phyloP scores from a whole-genome alignment of 1,284 basidiomycete species.

The Lentinula novae-zelandiae region DNA sequence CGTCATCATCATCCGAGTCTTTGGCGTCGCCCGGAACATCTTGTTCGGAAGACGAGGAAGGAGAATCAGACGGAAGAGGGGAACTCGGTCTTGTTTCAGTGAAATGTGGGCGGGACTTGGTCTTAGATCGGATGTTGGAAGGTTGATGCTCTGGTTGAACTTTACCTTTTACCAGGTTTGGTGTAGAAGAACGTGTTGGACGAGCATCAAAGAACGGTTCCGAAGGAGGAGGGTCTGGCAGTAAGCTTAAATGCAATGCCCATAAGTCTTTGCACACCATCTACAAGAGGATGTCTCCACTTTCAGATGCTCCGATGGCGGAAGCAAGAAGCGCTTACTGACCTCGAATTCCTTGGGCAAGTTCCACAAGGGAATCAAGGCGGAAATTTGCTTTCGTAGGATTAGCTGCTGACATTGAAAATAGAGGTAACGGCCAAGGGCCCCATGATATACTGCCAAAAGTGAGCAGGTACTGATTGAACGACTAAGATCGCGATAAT shows the following conservation, averaged over 20 bases:
- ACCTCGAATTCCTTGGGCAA: conserved; percentile 83
- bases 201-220: conserved; percentile 49
- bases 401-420: conserved; percentile 81
- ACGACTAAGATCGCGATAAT: neutral
- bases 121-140: neutral
- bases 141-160: neutral
- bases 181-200: neutral
- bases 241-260: conserved; percentile 68
- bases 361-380: conserved; percentile 62
- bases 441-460: conserved; percentile 73
- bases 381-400: conserved; percentile 69
- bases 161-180: neutral
- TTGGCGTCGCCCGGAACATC: conserved; percentile 14
- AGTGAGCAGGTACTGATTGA: conserved; percentile 2
- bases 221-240: conserved; percentile 56
- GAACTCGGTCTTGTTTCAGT: neutral
- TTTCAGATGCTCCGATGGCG: neutral
- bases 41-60: conserved; percentile 17
- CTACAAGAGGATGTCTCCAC: conserved; percentile 34
- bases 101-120: neutral
- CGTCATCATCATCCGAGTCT: conserved; percentile 22
- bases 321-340: conserved; percentile 14
- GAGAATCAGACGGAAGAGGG: conserved; percentile 3
- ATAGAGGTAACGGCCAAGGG: conserved; percentile 71
- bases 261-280: conserved; percentile 78